Percentiles rank a stretch among this genome's conserved stretches.
Evolutionary conservation across 768 basidiomycete species (phyloP).

Genomic region (Trametes coccinea): DNA sequence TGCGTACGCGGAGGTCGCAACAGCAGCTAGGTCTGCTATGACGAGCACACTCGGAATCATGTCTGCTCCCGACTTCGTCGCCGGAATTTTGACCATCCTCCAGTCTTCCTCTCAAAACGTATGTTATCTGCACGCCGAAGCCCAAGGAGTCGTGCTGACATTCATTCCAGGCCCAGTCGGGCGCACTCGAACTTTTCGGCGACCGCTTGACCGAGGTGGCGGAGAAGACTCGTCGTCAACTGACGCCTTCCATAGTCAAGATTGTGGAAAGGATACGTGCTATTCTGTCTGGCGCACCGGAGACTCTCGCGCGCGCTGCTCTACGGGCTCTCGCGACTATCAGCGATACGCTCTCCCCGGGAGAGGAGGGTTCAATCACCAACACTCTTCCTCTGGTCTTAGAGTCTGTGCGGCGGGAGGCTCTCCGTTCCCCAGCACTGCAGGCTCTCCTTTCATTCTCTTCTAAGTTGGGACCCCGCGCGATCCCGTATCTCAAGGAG

Average conservation of each 20-base stretch:
- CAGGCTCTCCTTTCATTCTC: slow-evolving; percentile 58
- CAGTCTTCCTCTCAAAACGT: slow-evolving; percentile 51
- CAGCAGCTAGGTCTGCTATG: slow-evolving; percentile 52
- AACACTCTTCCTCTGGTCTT: slow-evolving; percentile 62
- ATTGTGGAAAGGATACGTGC: slow-evolving; percentile 53
- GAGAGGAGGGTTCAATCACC: slow-evolving; percentile 68
- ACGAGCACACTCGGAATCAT: slow-evolving; percentile 60
- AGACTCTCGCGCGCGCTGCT: slow-evolving; percentile 46
- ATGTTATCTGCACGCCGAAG: background rate
- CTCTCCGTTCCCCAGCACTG: slow-evolving; percentile 45
- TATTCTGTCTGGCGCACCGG: slow-evolving; percentile 45
- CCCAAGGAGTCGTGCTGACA: too few species aligned
- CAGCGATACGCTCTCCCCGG: slow-evolving; percentile 52
- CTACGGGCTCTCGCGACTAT: slow-evolving; percentile 63
- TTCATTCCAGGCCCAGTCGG: slow-evolving; percentile 55
- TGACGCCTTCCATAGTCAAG: slow-evolving; percentile 49
- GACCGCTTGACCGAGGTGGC: slow-evolving; percentile 66
- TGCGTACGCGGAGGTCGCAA: slow-evolving; percentile 40
- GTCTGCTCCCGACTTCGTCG: slow-evolving; percentile 69
- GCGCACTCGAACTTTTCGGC: slow-evolving; percentile 69
- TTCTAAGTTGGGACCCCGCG: slow-evolving; percentile 79
- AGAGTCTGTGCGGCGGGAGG: slow-evolving; percentile 43
- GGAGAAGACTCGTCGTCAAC: slow-evolving; percentile 51
- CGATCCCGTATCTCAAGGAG: slow-evolving; percentile 81
- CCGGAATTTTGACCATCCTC: slow-evolving; percentile 50